Percentiles rank a stretch among this genome's conserved stretches.
phyloP scores from a whole-genome alignment of 176 grass and related monocot species.

The Saccharum spontaneum region DNA sequence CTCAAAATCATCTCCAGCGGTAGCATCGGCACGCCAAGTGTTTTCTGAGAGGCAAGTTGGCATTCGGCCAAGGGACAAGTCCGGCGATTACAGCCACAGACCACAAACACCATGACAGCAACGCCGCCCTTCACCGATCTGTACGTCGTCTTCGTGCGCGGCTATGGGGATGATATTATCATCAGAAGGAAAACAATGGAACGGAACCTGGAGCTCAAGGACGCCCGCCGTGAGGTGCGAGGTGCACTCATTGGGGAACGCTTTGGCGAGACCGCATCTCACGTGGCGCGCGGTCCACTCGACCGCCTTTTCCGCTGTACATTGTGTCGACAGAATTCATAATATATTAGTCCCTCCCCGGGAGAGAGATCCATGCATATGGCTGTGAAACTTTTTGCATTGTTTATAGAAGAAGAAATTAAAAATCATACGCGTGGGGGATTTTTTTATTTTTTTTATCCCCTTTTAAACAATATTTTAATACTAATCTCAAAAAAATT shows the following conservation, averaged over 20 bases:
- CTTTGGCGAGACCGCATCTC: slow-evolving; percentile 26
- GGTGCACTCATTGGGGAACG: not conserved
- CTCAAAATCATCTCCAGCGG: not conserved
- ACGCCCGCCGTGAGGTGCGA: not conserved
- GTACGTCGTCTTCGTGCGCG: not conserved
- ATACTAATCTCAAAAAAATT: too few species aligned
- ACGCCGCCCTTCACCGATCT: not conserved
- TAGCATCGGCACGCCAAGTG: not conserved
- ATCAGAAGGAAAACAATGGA: not conserved
- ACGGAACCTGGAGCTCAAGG: not conserved
- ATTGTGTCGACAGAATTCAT: too few species aligned
- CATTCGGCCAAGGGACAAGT: not conserved
- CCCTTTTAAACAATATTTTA: too few species aligned
- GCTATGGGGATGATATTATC: not conserved
- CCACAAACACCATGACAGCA: too few species aligned
- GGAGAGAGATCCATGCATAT: too few species aligned
- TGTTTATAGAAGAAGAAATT: too few species aligned
- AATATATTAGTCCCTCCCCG: too few species aligned
- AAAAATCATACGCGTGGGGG: too few species aligned
- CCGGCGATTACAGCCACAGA: not conserved
- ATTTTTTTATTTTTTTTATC: too few species aligned
- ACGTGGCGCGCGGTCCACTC: slow-evolving; percentile 24
- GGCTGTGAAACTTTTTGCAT: too few species aligned
- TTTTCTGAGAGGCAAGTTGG: not conserved
- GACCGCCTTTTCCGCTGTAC: not conserved